These are phyloP conservation scores for Sclerotinia spermophila DNA, from an alignment of 2,329 filamentous ascomycete genomes.

Conservation along the genomic window DNA sequence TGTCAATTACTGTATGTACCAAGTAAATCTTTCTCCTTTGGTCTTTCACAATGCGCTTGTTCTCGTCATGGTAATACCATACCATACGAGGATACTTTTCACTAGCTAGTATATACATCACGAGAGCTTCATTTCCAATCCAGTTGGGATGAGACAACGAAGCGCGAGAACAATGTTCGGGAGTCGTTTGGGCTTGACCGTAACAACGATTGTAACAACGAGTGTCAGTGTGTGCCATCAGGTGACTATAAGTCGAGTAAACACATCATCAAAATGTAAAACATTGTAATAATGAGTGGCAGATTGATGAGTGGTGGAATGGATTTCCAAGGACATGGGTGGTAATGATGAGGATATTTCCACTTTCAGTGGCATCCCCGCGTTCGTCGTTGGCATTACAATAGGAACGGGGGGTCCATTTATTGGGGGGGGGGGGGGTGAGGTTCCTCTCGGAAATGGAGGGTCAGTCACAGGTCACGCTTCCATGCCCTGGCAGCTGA, in stretches of 20 bases:
- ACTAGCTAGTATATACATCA: neutral
- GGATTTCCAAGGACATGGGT: neutral
- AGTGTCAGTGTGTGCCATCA: neutral
- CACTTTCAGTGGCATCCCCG: neutral
- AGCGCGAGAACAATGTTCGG: neutral
- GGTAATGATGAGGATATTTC: neutral
- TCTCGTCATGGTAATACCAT: neutral
- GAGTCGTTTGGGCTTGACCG: conserved; percentile 4
- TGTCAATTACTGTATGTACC: neutral
- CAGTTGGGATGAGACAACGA: neutral
- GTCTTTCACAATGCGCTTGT: neutral
- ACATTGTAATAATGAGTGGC: neutral
- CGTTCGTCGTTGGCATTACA: neutral
- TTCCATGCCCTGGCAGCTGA: neutral
- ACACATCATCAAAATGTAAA: conserved; percentile 17
- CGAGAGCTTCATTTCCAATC: conserved; percentile 2
- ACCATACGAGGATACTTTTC: neutral
- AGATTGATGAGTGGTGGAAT: neutral
- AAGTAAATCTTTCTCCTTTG: neutral
- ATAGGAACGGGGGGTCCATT: neutral
- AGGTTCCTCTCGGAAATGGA: neutral
- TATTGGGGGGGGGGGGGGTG: neutral
- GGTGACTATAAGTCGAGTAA: neutral
- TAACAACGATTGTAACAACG: neutral
- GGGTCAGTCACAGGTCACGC: conserved; percentile 2